These are phyloP conservation scores for Apiotrichum veenhuisii DNA, from an alignment of 1,284 basidiomycete species.

Conservation along the genomic window DNA sequence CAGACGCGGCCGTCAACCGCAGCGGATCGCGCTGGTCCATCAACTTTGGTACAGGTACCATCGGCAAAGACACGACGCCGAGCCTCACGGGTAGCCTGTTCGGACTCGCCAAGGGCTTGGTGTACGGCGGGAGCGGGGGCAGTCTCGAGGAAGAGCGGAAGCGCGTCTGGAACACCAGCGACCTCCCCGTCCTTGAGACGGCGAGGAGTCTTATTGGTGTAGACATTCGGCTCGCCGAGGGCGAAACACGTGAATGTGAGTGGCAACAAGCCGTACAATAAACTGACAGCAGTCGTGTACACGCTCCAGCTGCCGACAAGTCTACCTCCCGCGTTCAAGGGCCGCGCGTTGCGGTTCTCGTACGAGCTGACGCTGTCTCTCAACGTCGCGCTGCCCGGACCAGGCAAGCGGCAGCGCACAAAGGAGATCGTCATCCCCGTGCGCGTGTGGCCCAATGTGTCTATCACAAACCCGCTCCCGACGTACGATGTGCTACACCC, in stretches of 20 bases:
- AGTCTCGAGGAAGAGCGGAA: constrained; percentile 48
- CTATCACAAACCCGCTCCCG: constrained; percentile 24
- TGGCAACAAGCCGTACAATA: background rate
- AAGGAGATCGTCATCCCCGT: constrained; percentile 42
- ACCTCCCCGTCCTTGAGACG: constrained; percentile 48
- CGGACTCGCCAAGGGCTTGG: constrained; percentile 45
- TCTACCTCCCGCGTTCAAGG: constrained; percentile 85
- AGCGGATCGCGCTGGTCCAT: constrained; percentile 36
- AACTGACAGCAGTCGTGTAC: constrained; percentile 63
- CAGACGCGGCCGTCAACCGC: constrained; percentile 16
- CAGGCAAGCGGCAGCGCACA: constrained; percentile 31
- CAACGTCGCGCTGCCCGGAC: constrained; percentile 35
- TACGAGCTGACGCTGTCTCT: constrained; percentile 80
- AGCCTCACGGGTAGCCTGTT: constrained; percentile 49
- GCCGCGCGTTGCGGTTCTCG: constrained; percentile 74
- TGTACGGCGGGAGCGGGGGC: constrained; percentile 39
- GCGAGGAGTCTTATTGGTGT: constrained; percentile 44
- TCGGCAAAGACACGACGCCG: constrained; percentile 41
- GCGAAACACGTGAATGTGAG: constrained; percentile 44
- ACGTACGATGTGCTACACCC: constrained; percentile 46
- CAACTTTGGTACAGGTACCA: constrained; percentile 45
- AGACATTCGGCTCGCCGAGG: constrained; percentile 41
- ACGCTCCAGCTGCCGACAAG: constrained; percentile 67
- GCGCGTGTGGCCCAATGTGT: constrained; percentile 44
- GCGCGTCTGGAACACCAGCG: constrained; percentile 47